Evolutionary conservation across 2,329 filamentous ascomycete genomes (phyloP).

Genomic region (Trichoderma koningii): DNA sequence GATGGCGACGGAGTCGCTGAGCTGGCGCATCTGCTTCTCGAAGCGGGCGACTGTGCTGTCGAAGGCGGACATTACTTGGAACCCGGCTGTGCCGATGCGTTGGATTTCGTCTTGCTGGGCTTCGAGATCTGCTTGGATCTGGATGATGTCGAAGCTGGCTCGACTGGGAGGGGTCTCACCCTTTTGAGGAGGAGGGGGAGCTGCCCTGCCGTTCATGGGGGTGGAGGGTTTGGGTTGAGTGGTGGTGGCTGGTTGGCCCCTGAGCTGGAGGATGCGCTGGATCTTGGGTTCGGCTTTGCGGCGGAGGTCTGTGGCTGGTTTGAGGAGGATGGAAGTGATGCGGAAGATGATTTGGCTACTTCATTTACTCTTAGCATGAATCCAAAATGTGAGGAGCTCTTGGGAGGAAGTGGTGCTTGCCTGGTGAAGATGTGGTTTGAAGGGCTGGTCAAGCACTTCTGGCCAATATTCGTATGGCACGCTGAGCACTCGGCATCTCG

Average conservation of each 20-base stretch:
- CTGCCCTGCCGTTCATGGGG: neutral
- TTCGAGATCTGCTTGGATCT: constrained; percentile 41
- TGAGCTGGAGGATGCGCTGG: constrained; percentile 40
- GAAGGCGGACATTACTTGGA: constrained; percentile 43
- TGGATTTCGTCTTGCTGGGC: constrained; percentile 41
- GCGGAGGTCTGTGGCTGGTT: constrained; percentile 30
- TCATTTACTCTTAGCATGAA: constrained; percentile 11
- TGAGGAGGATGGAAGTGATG: constrained; percentile 36
- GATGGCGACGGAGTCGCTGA: constrained; percentile 37
- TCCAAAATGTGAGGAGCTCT: neutral
- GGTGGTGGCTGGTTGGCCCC: constrained; percentile 26
- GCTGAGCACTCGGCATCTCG: constrained; percentile 41
- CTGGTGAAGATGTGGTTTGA: constrained; percentile 43
- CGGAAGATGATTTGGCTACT: constrained; percentile 45
- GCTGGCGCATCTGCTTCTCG: constrained; percentile 39
- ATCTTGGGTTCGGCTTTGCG: constrained; percentile 38
- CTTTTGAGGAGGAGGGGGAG: neutral
- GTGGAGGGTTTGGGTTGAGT: constrained; percentile 7
- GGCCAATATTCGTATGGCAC: constrained; percentile 40
- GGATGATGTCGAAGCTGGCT: constrained; percentile 32
- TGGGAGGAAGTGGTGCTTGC: constrained; percentile 35
- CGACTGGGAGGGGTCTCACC: neutral
- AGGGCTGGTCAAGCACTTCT: constrained; percentile 40
- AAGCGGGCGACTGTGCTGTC: constrained; percentile 41
- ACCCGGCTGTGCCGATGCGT: constrained; percentile 42